Evolutionary conservation across 257 asterid genomes (phyloP).

Genomic region (Nicotiana otophora): DNA sequence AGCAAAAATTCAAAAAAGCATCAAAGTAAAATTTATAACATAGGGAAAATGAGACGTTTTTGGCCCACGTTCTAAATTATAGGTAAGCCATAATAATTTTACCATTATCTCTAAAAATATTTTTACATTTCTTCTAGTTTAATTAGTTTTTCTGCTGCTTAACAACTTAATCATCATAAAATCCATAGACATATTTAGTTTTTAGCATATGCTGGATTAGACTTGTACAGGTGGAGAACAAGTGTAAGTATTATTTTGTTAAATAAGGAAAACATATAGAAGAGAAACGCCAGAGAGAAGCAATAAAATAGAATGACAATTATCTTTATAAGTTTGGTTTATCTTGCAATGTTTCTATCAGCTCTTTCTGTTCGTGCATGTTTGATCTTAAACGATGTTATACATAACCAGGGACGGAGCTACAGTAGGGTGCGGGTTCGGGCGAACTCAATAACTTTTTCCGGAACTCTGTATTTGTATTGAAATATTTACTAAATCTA

Average conservation of each 20-base stretch:
- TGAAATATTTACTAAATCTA: too few species aligned
- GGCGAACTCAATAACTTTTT: too few species aligned
- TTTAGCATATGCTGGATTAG: not conserved
- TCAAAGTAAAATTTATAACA: conserved; percentile 20
- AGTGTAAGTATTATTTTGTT: not conserved
- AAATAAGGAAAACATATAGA: not conserved
- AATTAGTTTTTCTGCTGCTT: not conserved
- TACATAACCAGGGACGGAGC: too few species aligned
- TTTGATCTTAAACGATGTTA: not conserved
- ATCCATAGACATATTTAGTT: not conserved
- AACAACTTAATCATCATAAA: not conserved
- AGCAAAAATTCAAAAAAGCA: conserved; percentile 48
- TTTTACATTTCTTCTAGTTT: not conserved
- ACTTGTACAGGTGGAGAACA: not conserved
- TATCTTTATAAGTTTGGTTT: not conserved
- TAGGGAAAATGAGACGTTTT: conserved; percentile 26
- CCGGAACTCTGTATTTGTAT: too few species aligned
- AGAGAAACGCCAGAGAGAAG: not conserved
- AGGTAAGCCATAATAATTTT: not conserved
- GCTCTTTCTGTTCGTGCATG: too few species aligned
- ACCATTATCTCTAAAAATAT: not conserved
- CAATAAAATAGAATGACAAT: not conserved
- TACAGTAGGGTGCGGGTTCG: too few species aligned
- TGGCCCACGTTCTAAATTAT: conserved; percentile 27
- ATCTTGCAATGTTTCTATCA: too few species aligned